Evolutionary conservation across 2,329 filamentous ascomycete genomes (phyloP).

Genomic region (Ophiostoma novo-ulmi): DNA sequence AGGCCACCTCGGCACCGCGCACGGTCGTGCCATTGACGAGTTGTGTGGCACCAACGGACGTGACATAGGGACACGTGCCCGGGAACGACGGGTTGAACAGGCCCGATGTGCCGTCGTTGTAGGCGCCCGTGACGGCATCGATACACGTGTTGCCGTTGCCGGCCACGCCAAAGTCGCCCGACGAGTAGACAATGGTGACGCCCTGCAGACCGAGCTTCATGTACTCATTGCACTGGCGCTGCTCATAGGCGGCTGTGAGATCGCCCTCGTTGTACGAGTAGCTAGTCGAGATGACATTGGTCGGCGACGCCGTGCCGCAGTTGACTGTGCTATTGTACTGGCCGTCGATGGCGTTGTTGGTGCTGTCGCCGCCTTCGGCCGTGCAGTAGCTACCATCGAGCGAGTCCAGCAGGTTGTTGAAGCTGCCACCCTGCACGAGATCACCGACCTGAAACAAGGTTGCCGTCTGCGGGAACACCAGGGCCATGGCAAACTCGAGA

Average conservation of each 20-base stretch:
- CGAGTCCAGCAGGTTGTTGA: constrained; percentile 36
- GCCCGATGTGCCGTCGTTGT: constrained; percentile 28
- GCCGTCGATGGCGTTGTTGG: constrained; percentile 36
- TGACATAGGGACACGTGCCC: constrained; percentile 44
- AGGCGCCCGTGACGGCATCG: constrained; percentile 37
- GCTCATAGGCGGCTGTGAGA: constrained; percentile 50
- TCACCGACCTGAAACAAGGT: constrained; percentile 47
- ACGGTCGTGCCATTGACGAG: constrained; percentile 33
- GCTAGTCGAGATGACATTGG: constrained; percentile 50
- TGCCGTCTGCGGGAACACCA: constrained; percentile 48
- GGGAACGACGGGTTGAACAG: constrained; percentile 28
- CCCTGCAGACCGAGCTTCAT: constrained; percentile 52
- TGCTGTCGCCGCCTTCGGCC: constrained; percentile 39
- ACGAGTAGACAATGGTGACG: constrained; percentile 47
- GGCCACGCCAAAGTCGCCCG: constrained; percentile 47
- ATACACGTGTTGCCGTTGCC: constrained; percentile 40
- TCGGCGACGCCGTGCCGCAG: constrained; percentile 41
- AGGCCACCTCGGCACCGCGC: constrained; percentile 39
- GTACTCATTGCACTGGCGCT: constrained; percentile 47
- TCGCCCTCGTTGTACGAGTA: constrained; percentile 50
- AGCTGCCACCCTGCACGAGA: constrained; percentile 32
- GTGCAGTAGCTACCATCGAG: constrained; percentile 44
- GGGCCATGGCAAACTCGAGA: constrained; percentile 39
- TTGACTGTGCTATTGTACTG: constrained; percentile 34
- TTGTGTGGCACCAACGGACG: constrained; percentile 39